phyloP scores from a whole-genome alignment of 208 protist genomes.

The Trypanosoma melophagium region DNA sequence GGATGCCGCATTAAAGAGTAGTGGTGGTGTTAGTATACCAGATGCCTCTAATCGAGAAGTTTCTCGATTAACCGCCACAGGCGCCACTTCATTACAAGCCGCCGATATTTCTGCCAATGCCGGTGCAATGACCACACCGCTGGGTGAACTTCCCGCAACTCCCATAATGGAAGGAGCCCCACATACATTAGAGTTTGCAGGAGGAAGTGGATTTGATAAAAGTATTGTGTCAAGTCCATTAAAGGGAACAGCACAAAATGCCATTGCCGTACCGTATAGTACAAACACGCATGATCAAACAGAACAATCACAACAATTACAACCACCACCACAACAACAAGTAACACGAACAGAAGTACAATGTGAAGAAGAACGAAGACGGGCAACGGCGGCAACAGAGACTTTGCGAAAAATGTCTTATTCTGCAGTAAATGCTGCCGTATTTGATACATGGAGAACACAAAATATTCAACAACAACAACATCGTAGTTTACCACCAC shows the following conservation, averaged over 20 bases:
- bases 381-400: not conserved
- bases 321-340: too few species aligned
- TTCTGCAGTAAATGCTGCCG: not conserved
- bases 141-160: not conserved
- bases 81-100: not conserved
- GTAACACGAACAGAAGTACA: not conserved
- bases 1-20: not conserved
- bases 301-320: not conserved
- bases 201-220: not conserved
- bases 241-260: not conserved
- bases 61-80: not conserved
- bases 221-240: not conserved
- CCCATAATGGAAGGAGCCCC: not conserved
- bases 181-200: not conserved
- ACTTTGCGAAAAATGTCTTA: not conserved
- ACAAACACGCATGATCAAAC: not conserved
- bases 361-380: not conserved
- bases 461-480: not conserved
- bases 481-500: slow-evolving; percentile 16
- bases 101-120: not conserved
- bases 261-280: not conserved
- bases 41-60: not conserved
- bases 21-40: not conserved
- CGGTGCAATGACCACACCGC: not conserved
- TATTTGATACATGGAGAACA: slow-evolving; percentile 1